A percentile compares a stretch with the other conserved stretches of the same genome.
These are phyloP conservation scores for Theobroma grandiflorum DNA, from an alignment of 441 rosid genomes.

Conservation along the genomic window DNA sequence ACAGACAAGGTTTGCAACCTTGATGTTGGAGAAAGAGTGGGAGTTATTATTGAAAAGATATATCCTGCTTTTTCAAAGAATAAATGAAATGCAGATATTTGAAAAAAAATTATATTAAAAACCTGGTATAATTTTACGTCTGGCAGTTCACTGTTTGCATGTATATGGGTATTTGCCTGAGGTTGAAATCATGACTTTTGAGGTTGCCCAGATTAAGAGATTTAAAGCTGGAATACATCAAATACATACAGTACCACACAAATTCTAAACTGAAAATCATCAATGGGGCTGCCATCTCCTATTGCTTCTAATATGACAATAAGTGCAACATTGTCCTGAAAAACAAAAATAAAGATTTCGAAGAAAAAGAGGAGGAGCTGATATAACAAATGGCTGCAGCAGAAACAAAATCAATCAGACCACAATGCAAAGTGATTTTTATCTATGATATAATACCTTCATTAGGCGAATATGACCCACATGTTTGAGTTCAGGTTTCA, in stretches of 20 bases:
- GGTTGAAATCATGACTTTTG: background rate
- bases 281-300: background rate
- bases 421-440: background rate
- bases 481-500: slow-evolving; percentile 27
- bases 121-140: slow-evolving; percentile 49
- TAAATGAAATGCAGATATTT: background rate
- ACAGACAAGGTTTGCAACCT: slow-evolving; percentile 40
- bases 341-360: background rate
- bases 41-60: slow-evolving; percentile 19
- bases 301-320: slow-evolving; percentile 41
- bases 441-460: slow-evolving; percentile 20
- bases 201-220: background rate
- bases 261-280: slow-evolving; percentile 26
- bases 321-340: slow-evolving; percentile 46
- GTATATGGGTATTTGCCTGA: slow-evolving; percentile 47
- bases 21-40: background rate
- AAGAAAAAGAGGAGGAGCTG: background rate
- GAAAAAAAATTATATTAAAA: background rate
- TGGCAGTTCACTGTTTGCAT: slow-evolving; percentile 27
- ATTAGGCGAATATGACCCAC: slow-evolving; percentile 6
- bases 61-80: background rate
- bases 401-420: background rate
- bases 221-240: background rate
- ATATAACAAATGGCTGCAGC: background rate
- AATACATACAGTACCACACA: slow-evolving; percentile 32